Percentiles rank a stretch among this genome's conserved stretches.
These are phyloP conservation scores for Candida awuae DNA, from an alignment of 805 yeast genomes.

Conservation along the genomic window DNA sequence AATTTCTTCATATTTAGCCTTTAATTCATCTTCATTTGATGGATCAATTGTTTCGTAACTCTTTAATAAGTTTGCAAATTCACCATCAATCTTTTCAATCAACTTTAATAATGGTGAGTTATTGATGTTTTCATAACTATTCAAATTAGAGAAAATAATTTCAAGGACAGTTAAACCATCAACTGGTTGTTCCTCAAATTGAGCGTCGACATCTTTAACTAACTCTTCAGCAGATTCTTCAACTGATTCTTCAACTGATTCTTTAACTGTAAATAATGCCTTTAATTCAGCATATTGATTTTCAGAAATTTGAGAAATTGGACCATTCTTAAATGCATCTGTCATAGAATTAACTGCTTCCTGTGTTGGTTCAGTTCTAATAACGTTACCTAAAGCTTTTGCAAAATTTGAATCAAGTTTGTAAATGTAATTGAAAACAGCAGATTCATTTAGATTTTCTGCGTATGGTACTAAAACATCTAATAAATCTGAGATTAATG, in stretches of 20 bases:
- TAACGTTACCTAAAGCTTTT: constrained; percentile 11
- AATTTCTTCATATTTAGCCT: constrained; percentile 15
- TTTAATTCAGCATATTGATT: constrained; percentile 10
- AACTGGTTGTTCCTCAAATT: not conserved
- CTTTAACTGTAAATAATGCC: not conserved
- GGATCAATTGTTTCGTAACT: constrained; percentile 18
- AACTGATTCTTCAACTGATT: not conserved
- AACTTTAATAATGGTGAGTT: constrained; percentile 18
- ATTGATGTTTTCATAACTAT: constrained; percentile 16
- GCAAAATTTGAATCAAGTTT: constrained; percentile 19
- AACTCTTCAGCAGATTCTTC: not conserved
- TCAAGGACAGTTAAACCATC: constrained; percentile 13
- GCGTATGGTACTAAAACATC: constrained; percentile 13
- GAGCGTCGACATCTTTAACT: not conserved
- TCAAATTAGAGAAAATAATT: constrained; percentile 20
- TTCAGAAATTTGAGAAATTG: constrained; percentile 12
- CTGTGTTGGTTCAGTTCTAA: constrained; percentile 14
- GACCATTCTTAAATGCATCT: constrained; percentile 15
- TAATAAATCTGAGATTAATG: constrained; percentile 18
- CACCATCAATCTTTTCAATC: constrained; percentile 20
- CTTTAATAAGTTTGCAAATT: constrained; percentile 18
- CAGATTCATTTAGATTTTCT: constrained; percentile 16
- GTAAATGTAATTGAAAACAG: constrained; percentile 16
- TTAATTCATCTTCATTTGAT: constrained; percentile 16
- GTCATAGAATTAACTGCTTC: constrained; percentile 11